These are phyloP conservation scores for Populus deltoides DNA, from an alignment of 345 rosid genomes.

Conservation along the genomic window DNA sequence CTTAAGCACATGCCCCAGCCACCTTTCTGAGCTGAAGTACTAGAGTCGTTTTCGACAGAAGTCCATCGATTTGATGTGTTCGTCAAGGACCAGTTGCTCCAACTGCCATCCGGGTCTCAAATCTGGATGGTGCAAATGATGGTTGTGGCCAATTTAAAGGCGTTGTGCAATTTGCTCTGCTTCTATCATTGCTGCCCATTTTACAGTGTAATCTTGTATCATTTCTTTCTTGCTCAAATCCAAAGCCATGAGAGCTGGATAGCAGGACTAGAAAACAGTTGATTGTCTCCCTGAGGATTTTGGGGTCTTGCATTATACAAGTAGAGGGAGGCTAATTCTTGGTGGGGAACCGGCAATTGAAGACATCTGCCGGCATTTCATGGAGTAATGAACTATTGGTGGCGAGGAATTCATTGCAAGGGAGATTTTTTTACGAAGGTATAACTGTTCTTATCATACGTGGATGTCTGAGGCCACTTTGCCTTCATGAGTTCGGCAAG, in stretches of 20 bases:
- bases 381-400: neutral
- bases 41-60: conserved; percentile 3
- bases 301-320: neutral
- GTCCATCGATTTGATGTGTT: neutral
- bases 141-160: neutral
- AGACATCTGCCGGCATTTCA: neutral
- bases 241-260: neutral
- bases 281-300: neutral
- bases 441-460: neutral
- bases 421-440: neutral
- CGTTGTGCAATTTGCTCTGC: neutral
- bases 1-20: conserved; percentile 42
- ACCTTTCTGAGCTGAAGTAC: conserved; percentile 52
- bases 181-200: neutral
- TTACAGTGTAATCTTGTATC: neutral
- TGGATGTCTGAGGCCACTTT: too few species aligned
- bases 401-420: neutral
- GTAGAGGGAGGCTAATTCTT: neutral
- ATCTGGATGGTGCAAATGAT: neutral
- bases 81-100: neutral
- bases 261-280: neutral
- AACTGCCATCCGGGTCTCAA: neutral
- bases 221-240: neutral
- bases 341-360: neutral
- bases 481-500: neutral